Evolutionary conservation across 2,329 filamentous ascomycete genomes (phyloP).

Genomic region (Colletotrichum falcatum): DNA sequence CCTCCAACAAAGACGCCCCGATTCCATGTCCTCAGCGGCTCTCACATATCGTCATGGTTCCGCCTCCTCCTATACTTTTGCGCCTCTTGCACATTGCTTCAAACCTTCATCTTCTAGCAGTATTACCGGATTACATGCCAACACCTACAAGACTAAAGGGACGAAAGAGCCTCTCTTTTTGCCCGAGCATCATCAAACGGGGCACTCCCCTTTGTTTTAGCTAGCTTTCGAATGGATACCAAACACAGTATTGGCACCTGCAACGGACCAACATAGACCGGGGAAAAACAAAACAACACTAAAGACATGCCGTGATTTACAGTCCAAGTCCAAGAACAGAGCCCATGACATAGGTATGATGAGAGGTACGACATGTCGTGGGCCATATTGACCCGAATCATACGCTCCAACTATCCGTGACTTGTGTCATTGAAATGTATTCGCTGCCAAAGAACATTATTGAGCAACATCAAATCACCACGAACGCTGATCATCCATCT

Average conservation of each 20-base stretch:
- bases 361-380: not conserved
- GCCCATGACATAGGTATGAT: not conserved
- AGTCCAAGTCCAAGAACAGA: not conserved
- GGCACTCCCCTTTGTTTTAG: not conserved
- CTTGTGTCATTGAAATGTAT: not conserved
- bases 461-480: not conserved
- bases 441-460: not conserved
- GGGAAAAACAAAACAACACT: not conserved
- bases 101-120: not conserved
- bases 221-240: not conserved
- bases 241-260: too few relatives aligned
- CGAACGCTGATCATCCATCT: not conserved
- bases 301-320: too few relatives aligned
- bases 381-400: not conserved
- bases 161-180: not conserved
- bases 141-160: not conserved
- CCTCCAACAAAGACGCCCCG: not conserved
- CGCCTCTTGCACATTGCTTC: not conserved
- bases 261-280: not conserved
- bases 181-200: not conserved
- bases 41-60: not conserved
- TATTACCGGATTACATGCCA: not conserved
- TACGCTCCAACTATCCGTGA: not conserved
- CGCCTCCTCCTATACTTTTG: not conserved
- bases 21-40: not conserved